phyloP scores from a whole-genome alignment of 495 filamentous ascomycete species.

The Penicillium samsonianum region DNA sequence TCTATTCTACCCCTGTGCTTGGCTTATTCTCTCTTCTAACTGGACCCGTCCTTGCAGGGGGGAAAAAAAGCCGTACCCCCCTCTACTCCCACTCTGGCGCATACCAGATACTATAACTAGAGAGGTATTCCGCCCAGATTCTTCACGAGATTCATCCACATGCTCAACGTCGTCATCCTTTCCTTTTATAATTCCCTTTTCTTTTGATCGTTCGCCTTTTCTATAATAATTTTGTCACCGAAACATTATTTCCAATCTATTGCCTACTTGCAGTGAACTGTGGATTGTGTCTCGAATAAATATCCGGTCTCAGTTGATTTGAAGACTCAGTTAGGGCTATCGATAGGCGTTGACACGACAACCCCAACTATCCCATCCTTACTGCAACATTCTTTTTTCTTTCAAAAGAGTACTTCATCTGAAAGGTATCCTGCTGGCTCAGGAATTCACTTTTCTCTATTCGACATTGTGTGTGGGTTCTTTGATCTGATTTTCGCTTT shows the following conservation, averaged over 20 bases:
- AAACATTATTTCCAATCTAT: conserved; percentile 22
- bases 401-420: conserved; percentile 23
- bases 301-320: conserved; percentile 38
- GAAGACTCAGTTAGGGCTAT: conserved; percentile 36
- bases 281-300: conserved; percentile 26
- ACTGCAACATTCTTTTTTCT: conserved; percentile 40
- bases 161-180: conserved; percentile 37
- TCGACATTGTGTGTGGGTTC: background rate
- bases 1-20: conserved; percentile 20
- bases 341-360: conserved; percentile 52
- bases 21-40: conserved; percentile 16
- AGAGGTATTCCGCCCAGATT: conserved; percentile 31
- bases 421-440: conserved; percentile 29
- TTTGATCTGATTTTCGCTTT: conserved; percentile 14
- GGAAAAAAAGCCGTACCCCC: background rate
- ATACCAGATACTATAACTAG: conserved; percentile 40
- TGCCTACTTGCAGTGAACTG: conserved; percentile 15
- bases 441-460: conserved; percentile 19
- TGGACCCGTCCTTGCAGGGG: conserved; percentile 29
- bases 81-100: conserved; percentile 25
- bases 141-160: conserved; percentile 44
- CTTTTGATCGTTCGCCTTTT: conserved; percentile 10
- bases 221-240: conserved; percentile 5
- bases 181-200: conserved; percentile 20
- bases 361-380: conserved; percentile 49